A percentile compares a stretch with the other conserved stretches of the same genome.
Evolutionary conservation across 306 rosid genomes (phyloP).

Genomic region (Mimosa pudica): DNA sequence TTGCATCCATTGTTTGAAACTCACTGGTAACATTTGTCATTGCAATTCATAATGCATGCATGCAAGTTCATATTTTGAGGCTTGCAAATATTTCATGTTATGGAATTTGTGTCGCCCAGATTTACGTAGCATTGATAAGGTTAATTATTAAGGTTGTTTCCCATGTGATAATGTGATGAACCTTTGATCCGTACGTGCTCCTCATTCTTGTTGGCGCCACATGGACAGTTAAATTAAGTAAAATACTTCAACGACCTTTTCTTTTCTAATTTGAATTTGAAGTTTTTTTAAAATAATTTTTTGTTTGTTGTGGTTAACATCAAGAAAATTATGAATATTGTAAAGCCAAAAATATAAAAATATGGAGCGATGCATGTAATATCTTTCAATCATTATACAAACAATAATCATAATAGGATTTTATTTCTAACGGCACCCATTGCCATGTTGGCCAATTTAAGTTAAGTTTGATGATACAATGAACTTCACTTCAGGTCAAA

Average conservation of each 20-base stretch:
- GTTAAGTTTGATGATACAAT: no score
- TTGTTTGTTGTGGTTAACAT: no score
- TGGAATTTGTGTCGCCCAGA: conserved; percentile 7
- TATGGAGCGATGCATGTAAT: no score
- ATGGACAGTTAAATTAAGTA: not conserved
- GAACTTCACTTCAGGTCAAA: no score
- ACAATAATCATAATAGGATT: no score
- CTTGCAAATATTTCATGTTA: not conserved
- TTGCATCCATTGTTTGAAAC: conserved; percentile 48
- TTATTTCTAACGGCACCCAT: no score
- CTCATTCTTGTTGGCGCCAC: not conserved
- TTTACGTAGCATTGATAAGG: not conserved
- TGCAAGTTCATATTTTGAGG: not conserved
- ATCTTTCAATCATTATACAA: no score
- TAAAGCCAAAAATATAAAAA: no score
- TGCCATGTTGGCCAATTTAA: no score
- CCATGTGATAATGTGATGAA: not conserved
- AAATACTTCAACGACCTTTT: not conserved
- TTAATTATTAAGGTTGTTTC: not conserved
- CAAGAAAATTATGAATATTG: no score
- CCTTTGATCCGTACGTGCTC: not conserved
- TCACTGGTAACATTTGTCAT: not conserved
- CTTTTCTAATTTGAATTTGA: not conserved
- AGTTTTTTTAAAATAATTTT: not conserved
- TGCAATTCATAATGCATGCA: not conserved